Conservation (phyloP, 1,139 yeast species). For the Candida anutae region DNA sequence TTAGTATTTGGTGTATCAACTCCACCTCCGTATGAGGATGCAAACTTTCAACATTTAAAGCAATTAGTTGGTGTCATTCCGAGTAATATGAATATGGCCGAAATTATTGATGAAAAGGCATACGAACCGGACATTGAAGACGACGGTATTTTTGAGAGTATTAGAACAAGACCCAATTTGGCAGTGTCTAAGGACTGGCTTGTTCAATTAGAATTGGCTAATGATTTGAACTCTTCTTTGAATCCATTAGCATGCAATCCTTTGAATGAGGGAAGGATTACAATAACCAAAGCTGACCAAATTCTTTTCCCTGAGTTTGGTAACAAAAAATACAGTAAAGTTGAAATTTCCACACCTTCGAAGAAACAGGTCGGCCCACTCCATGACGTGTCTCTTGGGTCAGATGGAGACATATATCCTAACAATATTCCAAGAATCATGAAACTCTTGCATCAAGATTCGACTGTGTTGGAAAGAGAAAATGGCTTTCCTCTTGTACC, state of each 20-base stretch:
- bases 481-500: constrained; percentile 23
- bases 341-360: constrained; percentile 18
- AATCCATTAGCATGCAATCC: constrained; percentile 18
- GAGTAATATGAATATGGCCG: constrained; percentile 24
- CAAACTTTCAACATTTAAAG: constrained; percentile 27
- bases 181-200: constrained; percentile 57
- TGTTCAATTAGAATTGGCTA: constrained; percentile 51
- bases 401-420: constrained; percentile 13
- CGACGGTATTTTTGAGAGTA: constrained; percentile 23
- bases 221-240: constrained; percentile 44
- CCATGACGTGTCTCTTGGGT: constrained; percentile 7
- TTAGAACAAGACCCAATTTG: constrained; percentile 28
- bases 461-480: constrained; percentile 13
- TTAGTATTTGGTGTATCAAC: constrained; percentile 5
- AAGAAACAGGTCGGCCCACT: constrained; percentile 12
- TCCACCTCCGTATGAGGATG: constrained; percentile 7
- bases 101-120: constrained; percentile 52
- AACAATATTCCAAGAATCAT: constrained; percentile 15
- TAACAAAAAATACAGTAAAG: constrained; percentile 12
- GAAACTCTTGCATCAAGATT: constrained; percentile 13
- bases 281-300: constrained; percentile 35
- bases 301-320: constrained; percentile 48
- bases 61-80: constrained; percentile 27
- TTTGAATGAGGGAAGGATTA: constrained; percentile 14
- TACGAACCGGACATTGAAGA: constrained; percentile 54